These are phyloP conservation scores for Linnemannia zychae DNA, from an alignment of 192 early-diverging fungal genomes.

Conservation along the genomic window DNA sequence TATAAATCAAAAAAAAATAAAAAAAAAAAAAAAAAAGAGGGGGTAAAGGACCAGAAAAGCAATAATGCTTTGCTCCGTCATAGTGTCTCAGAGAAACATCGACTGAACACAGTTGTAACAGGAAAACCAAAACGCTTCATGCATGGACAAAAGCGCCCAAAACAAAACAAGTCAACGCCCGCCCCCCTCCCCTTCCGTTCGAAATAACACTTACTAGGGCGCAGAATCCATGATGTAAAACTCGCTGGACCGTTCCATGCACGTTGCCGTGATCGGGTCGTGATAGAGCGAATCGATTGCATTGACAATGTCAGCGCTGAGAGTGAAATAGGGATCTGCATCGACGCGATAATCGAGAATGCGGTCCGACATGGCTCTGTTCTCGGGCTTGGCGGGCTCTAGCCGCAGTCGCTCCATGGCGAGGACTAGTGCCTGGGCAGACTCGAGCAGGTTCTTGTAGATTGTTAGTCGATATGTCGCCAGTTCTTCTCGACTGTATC, in stretches of 20 bases:
- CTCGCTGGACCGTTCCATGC: conserved; percentile 81
- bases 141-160: background rate
- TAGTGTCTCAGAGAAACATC: conserved; percentile 3
- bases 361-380: conserved; percentile 55
- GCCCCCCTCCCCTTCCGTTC: background rate
- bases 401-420: conserved; percentile 78
- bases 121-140: background rate
- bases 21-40: background rate
- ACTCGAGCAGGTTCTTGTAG: conserved; percentile 90
- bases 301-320: conserved; percentile 76
- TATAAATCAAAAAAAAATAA: too few relatives aligned
- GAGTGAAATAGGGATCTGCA: conserved; percentile 64
- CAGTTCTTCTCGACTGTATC: conserved; percentile 87
- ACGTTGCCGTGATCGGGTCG: conserved; percentile 75
- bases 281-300: conserved; percentile 80
- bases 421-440: conserved; percentile 79
- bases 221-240: conserved; percentile 95
- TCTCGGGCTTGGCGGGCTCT: conserved; percentile 65
- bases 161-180: background rate
- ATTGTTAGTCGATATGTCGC: conserved; percentile 82
- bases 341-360: conserved; percentile 64
- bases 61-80: background rate
- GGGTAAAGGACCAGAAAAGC: background rate
- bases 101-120: background rate
- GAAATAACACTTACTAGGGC: conserved; percentile 75